phyloP scores from a whole-genome alignment of 768 basidiomycete genomes.

The Collybia sordida region DNA sequence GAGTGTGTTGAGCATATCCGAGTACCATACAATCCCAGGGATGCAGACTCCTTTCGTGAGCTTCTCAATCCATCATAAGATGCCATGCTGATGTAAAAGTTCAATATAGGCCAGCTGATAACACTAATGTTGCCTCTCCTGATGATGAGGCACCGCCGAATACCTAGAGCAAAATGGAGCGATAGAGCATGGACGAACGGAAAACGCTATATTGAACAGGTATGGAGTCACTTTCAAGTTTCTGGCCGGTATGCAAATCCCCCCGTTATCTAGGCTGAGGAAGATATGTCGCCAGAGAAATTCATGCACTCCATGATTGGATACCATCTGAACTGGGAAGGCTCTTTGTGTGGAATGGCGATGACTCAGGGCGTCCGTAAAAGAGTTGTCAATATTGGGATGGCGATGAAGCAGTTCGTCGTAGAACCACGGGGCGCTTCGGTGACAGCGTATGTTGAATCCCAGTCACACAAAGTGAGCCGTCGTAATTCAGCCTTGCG shows the following conservation, averaged over 20 bases:
- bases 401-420: constrained; percentile 70
- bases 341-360: constrained; percentile 77
- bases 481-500: neutral
- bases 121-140: constrained; percentile 75
- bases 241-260: constrained; percentile 3
- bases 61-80: constrained; percentile 9
- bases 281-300: constrained; percentile 63
- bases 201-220: constrained; percentile 85
- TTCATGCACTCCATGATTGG: constrained; percentile 76
- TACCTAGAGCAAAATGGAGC: constrained; percentile 73
- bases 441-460: constrained; percentile 67
- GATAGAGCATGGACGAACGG: constrained; percentile 60
- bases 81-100: neutral
- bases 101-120: constrained; percentile 59
- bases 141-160: constrained; percentile 84
- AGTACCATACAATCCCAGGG: constrained; percentile 52
- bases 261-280: constrained; percentile 39
- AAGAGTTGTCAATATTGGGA: constrained; percentile 78
- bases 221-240: constrained; percentile 19
- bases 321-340: constrained; percentile 69
- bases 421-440: constrained; percentile 61
- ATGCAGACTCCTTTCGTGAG: constrained; percentile 70
- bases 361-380: constrained; percentile 78
- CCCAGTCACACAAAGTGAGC: constrained; percentile 71
- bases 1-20: constrained; percentile 60